Evolutionary conservation across 2,329 filamentous ascomycete species (phyloP).

Genomic region (Bipolaris victoriae): DNA sequence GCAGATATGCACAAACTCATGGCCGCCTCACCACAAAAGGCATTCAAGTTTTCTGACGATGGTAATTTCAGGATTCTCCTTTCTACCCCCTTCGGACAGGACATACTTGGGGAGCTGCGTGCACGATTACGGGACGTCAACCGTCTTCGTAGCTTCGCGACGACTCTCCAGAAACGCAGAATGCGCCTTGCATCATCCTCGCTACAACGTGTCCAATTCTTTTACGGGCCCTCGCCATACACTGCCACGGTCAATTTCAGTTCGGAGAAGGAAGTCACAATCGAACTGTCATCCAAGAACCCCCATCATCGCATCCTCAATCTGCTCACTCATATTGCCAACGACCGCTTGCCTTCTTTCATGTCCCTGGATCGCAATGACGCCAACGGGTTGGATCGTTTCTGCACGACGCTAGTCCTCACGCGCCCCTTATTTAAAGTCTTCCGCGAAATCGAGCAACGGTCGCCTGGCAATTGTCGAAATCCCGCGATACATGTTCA

Average conservation of each 20-base stretch:
- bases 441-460: slow-evolving; percentile 65
- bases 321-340: slow-evolving; percentile 64
- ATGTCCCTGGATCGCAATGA: slow-evolving; percentile 61
- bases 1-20: slow-evolving; percentile 49
- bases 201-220: slow-evolving; percentile 66
- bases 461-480: slow-evolving; percentile 43
- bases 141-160: slow-evolving; percentile 72
- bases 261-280: slow-evolving; percentile 54
- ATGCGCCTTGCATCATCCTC: slow-evolving; percentile 65
- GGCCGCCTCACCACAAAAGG: slow-evolving; percentile 58
- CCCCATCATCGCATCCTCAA: slow-evolving; percentile 71
- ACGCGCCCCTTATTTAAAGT: slow-evolving; percentile 69
- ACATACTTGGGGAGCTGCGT: slow-evolving; percentile 65
- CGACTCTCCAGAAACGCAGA: slow-evolving; percentile 65
- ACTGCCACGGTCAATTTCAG: slow-evolving; percentile 65
- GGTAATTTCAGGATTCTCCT: slow-evolving; percentile 70
- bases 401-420: slow-evolving; percentile 65
- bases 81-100: slow-evolving; percentile 63
- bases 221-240: slow-evolving; percentile 64
- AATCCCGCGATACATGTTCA: slow-evolving; percentile 46
- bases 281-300: slow-evolving; percentile 67
- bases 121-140: slow-evolving; percentile 70
- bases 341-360: slow-evolving; percentile 63
- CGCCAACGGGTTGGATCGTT: slow-evolving; percentile 56
- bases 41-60: slow-evolving; percentile 66